Evolutionary conservation across 2,329 filamentous ascomycete species (phyloP), one percentile per base, ranked within the genome.

Genomic region (Penicillium sp.): DNA sequence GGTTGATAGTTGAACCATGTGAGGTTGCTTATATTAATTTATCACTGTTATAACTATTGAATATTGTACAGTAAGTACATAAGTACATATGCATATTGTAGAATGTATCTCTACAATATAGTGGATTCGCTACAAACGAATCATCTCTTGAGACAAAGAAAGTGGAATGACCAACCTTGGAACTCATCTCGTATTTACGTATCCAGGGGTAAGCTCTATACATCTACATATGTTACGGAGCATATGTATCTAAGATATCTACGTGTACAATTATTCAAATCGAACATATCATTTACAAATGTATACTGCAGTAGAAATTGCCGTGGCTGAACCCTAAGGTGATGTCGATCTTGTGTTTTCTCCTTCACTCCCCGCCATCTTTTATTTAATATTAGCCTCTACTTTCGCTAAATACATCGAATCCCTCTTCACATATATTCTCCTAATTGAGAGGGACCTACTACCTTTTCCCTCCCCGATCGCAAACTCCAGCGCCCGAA

Each of bases 301-400:
- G 36, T 17, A 27, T n/a, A 10, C n/a, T 39, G 5, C 17, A 27
- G 27, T n/a, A 44, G 33, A 57, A 59, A 58, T 31, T 49, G n/a
- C 43, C 31, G 62, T 60, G 63, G 63, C 62, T 59, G 58, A 61
- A 47, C 53, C 39, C 44, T 29, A 50, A 49, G 42, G 23, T 29
- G 31, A 49, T 42, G 53, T 47, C 45, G 53, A 55, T 55, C 53
- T 39, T 44, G 7, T 50, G 39, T 43, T 49, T 56, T 58, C 53
- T 58, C 59, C 53, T 60, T 61, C 45, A 23, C 53, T 62, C 61
- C 64, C 62, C 64, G 58, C 62, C 61, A 65, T 63, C 63, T 66
- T 66, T 53, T 29, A 47, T 19, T 47, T 23, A 48, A 23, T 25
- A n/a, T 48, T 25, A 35, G 23, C 41, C 41, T 43, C 19, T 10